phyloP scores from a whole-genome alignment of 2,329 filamentous ascomycete genomes.

The Penicillium sp. region DNA sequence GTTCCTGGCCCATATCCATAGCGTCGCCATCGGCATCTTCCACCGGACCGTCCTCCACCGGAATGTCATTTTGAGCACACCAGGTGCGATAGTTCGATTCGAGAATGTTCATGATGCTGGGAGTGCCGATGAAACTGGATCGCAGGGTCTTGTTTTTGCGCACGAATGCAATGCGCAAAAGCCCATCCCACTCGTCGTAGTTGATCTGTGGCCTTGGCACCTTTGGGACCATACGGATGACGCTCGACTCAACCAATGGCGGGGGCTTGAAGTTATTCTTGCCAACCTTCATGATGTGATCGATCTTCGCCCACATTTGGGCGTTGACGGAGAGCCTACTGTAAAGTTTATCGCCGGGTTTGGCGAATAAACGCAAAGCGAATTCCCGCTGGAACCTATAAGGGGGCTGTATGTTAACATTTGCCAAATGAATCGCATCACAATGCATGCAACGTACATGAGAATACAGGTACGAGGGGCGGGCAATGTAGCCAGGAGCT shows the following conservation, averaged over 20 bases:
- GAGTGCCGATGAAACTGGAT: slow-evolving; percentile 73
- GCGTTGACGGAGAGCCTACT: slow-evolving; percentile 86
- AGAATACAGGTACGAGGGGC: slow-evolving; percentile 80
- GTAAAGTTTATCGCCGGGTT: slow-evolving; percentile 83
- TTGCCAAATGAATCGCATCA: slow-evolving; percentile 67
- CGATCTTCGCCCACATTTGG: slow-evolving; percentile 78
- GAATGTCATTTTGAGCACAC: slow-evolving; percentile 79
- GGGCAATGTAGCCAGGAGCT: slow-evolving; percentile 74
- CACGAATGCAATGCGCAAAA: slow-evolving; percentile 75
- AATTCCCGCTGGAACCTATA: slow-evolving; percentile 70
- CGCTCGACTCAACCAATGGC: slow-evolving; percentile 84
- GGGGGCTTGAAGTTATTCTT: slow-evolving; percentile 96
- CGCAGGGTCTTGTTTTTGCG: slow-evolving; percentile 88
- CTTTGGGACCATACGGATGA: slow-evolving; percentile 86
- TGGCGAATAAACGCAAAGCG: slow-evolving; percentile 80
- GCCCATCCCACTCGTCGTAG: slow-evolving; percentile 92
- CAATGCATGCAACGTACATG: slow-evolving; percentile 50
- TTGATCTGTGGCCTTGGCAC: slow-evolving; percentile 77
- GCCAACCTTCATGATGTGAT: slow-evolving; percentile 81
- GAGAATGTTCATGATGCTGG: slow-evolving; percentile 73
- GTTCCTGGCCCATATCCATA: slow-evolving; percentile 33
- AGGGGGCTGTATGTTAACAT: slow-evolving; percentile 5
- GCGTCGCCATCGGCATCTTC: slow-evolving; percentile 31
- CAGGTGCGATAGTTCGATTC: slow-evolving; percentile 86
- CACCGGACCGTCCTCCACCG: slow-evolving; percentile 62